These are phyloP conservation scores for Fusarium sp. DNA, from an alignment of 2,329 filamentous ascomycete species.

Conservation along the genomic window DNA sequence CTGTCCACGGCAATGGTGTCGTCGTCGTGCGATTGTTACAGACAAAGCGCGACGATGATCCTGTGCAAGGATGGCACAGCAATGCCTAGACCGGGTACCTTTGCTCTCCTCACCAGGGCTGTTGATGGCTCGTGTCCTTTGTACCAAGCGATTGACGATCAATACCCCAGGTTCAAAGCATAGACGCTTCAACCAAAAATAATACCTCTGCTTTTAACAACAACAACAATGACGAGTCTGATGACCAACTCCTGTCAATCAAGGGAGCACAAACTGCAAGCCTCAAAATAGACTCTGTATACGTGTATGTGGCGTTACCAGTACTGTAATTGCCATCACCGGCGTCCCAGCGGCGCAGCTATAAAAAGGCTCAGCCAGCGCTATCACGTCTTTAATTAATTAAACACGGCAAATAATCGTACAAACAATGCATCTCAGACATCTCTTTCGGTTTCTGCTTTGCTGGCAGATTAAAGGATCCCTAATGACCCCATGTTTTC, in stretches of 20 bases:
- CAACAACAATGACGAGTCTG: background rate
- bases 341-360: conserved; percentile 15
- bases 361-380: background rate
- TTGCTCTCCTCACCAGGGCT: background rate
- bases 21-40: conserved; percentile 24
- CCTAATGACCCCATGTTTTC: conserved; percentile 26
- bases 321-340: conserved; percentile 18
- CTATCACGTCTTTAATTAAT: conserved; percentile 2
- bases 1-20: conserved; percentile 15
- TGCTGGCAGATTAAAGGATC: conserved; percentile 32
- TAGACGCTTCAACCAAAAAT: background rate
- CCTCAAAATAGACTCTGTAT: background rate
- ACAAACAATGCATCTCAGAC: background rate
- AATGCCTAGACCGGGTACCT: conserved; percentile 7
- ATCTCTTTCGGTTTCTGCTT: conserved; percentile 1
- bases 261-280: background rate
- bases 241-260: background rate
- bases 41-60: conserved; percentile 13
- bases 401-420: background rate
- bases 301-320: conserved; percentile 3
- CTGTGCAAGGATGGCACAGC: conserved; percentile 24
- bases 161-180: conserved; percentile 18
- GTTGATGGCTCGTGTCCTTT: background rate
- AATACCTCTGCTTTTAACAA: background rate
- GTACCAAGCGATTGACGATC: conserved; percentile 31